Conservation (phyloP, 2,329 filamentous ascomycete genomes). For the Atkinsonella hypoxylon region DNA sequence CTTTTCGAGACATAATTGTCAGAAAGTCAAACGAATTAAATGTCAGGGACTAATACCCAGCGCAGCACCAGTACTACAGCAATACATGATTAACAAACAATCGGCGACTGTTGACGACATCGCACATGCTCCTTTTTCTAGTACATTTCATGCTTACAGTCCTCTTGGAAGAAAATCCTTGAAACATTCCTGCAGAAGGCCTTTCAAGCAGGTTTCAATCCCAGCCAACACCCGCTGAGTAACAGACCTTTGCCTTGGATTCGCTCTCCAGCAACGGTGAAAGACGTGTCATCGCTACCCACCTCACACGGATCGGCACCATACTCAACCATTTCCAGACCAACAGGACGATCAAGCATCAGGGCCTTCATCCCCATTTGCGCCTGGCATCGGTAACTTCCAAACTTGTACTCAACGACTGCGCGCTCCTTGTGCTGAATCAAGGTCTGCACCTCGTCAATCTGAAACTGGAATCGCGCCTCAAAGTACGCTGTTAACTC, state of each 20-base stretch:
- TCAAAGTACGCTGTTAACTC: conserved; percentile 29
- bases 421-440: conserved; percentile 14
- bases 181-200: no score
- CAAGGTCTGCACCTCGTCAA: conserved; percentile 29
- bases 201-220: no score
- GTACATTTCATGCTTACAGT: no score
- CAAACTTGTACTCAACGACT: conserved; percentile 39
- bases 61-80: no score
- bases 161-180: no score
- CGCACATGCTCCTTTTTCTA: no score
- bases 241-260: conserved; percentile 20
- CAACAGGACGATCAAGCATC: conserved; percentile 21
- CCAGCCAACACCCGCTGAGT: not conserved
- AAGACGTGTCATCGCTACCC: conserved; percentile 19
- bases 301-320: conserved; percentile 26
- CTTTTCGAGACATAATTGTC: no score
- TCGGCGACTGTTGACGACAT: no score
- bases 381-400: conserved; percentile 42
- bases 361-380: conserved; percentile 33
- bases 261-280: conserved; percentile 20
- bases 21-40: no score
- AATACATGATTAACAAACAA: no score
- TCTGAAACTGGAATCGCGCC: conserved; percentile 31
- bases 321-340: conserved; percentile 26
- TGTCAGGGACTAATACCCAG: no score